These are phyloP conservation scores for Globisporangium irregulare DNA, from an alignment of 352 stramenopile species.

Conservation along the genomic window DNA sequence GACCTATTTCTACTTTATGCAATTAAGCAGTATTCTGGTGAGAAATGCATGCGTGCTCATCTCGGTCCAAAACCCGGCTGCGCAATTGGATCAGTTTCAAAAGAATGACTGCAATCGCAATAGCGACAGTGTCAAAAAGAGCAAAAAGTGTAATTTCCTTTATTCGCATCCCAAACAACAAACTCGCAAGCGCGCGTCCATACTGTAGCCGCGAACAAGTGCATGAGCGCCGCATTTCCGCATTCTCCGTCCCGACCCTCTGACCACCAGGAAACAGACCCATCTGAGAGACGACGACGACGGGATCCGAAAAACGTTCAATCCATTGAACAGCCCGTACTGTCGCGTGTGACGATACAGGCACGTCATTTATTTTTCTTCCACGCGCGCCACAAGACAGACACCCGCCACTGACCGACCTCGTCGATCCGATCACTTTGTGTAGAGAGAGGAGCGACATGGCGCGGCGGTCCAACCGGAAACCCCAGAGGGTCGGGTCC, in stretches of 20 bases:
- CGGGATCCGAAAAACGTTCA: neutral
- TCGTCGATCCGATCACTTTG: neutral
- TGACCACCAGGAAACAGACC: neutral
- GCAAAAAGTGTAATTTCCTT: too few species aligned
- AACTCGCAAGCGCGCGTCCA: too few species aligned
- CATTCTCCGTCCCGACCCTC: neutral
- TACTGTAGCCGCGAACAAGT: too few species aligned
- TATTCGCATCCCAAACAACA: too few species aligned
- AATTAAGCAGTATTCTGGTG: neutral
- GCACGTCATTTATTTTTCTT: neutral
- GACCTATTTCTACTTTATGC: neutral
- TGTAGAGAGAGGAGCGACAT: constrained; percentile 1
- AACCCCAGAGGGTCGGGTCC: neutral
- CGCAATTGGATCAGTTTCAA: neutral
- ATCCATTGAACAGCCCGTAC: neutral
- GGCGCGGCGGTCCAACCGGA: neutral
- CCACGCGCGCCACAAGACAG: neutral
- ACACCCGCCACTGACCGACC: neutral
- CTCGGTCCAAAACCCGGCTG: neutral
- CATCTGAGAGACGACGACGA: neutral
- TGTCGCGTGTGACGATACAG: neutral
- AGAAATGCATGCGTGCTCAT: neutral
- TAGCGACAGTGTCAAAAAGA: too few species aligned
- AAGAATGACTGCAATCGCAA: neutral
- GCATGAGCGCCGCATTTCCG: neutral